phyloP scores from a whole-genome alignment of 2,329 filamentous ascomycete species.

The Aspergillus tanneri region DNA sequence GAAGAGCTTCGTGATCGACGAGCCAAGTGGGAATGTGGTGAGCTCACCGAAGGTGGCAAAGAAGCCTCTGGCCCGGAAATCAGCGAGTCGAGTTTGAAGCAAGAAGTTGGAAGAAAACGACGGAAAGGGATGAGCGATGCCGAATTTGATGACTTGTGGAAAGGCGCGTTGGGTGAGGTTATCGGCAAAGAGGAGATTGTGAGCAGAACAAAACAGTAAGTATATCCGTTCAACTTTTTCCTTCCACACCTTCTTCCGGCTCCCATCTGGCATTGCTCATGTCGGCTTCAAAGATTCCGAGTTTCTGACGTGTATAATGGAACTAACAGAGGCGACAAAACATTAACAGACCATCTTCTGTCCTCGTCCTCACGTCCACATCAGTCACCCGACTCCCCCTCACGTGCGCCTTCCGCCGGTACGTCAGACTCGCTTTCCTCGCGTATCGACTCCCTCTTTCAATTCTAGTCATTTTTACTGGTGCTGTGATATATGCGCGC shows the following conservation, averaged over 20 bases:
- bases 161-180: slow-evolving; percentile 51
- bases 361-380: slow-evolving; percentile 72
- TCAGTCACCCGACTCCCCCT: slow-evolving; percentile 91
- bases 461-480: slow-evolving; percentile 46
- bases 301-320: slow-evolving; percentile 52
- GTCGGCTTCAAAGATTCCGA: slow-evolving; percentile 26
- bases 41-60: slow-evolving; percentile 63
- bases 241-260: slow-evolving; percentile 20
- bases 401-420: slow-evolving; percentile 53
- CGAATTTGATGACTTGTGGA: slow-evolving; percentile 83
- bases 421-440: slow-evolving; percentile 50
- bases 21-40: slow-evolving; percentile 88
- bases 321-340: slow-evolving; percentile 83
- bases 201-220: slow-evolving; percentile 60
- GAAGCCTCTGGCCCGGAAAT: slow-evolving; percentile 65
- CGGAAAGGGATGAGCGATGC: slow-evolving; percentile 79
- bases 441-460: slow-evolving; percentile 53
- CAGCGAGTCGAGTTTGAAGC: slow-evolving; percentile 69
- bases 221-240: slow-evolving; percentile 22
- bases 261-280: neutral
- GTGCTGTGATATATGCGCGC: slow-evolving; percentile 62
- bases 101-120: slow-evolving; percentile 70
- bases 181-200: slow-evolving; percentile 60
- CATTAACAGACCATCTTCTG: slow-evolving; percentile 69
- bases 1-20: slow-evolving; percentile 81